Evolutionary conservation across 352 stramenopile genomes (phyloP), one percentile per base, ranked within the genome.

Genomic region (Phytopythium chamaehyphon): DNA sequence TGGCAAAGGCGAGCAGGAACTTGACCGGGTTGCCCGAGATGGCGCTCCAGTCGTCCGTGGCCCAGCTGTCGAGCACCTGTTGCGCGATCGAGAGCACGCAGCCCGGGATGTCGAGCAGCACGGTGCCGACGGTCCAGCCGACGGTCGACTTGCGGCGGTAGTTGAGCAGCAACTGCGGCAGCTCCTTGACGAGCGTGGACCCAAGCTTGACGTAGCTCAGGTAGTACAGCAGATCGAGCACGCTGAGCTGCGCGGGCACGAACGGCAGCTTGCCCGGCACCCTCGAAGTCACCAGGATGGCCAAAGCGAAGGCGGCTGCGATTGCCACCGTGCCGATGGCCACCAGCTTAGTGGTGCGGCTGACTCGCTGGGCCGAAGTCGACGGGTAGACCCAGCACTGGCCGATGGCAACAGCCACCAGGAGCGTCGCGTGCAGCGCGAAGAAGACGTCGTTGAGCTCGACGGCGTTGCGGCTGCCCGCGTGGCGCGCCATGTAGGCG

Each of bases 121-220:
- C 95, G 71, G 99, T 98, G 85, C 90, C 97, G 54, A 98, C 96
- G 33, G 86, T 98, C 94, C 95, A 99, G 22, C 96, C 96, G 14
- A 91, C 65, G 1, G 96, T 99, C 22, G 89, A 98, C 55, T 98
- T 95, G 67, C 96, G 83, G 59, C 83, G 61, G 63, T 86, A 93
- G 31, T 51, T 42, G 31, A 51, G 45, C 31, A 22, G 14, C 45
- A 51, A 15, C 45, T 51, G 92, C 38, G 93, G 92, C n/a, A 97
- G 69, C 62, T 96, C 97, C 65, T 98, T 98, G 55, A 97, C 71
- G n/a, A 98, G 71, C 28, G 89, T 93, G 9, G 96, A 82, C 39
- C 76, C 65, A 49, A 98, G 70, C 71, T 98, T 98, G 46, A 97
- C 68, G 55, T 86, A 95, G 54, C 84, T 94, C 11, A 98, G 63